Evolutionary conservation across 768 basidiomycete genomes (phyloP).

Genomic region (Russula sp.): DNA sequence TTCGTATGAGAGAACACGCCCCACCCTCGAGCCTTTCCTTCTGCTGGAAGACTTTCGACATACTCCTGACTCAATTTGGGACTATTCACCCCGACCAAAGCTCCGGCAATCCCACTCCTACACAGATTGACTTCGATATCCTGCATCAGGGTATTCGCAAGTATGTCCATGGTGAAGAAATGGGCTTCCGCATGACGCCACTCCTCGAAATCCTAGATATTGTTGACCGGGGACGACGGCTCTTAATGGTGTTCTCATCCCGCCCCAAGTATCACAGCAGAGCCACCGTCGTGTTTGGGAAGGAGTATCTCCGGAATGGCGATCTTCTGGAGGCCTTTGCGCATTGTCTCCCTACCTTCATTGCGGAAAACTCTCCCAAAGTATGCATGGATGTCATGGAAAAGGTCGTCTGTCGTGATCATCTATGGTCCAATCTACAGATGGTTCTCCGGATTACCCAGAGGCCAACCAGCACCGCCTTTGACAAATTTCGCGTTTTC

Average conservation of each 20-base stretch:
- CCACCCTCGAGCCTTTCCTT: constrained; percentile 2
- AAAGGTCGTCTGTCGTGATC: constrained; percentile 2
- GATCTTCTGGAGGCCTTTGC: constrained; percentile 14
- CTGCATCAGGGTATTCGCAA: neutral
- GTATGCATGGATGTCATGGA: neutral
- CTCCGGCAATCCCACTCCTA: neutral
- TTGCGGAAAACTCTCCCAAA: neutral
- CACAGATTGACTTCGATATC: neutral
- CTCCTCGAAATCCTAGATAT: constrained; percentile 16
- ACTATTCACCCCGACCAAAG: neutral
- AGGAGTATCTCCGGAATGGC: constrained; percentile 6
- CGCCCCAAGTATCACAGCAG: constrained; percentile 6
- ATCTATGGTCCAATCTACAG: constrained; percentile 20
- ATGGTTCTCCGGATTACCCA: constrained; percentile 3
- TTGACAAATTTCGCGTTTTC: constrained; percentile 12
- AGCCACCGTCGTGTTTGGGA: constrained; percentile 3
- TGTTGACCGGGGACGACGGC: constrained; percentile 10
- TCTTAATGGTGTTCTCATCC: constrained; percentile 1
- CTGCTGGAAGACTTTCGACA: constrained; percentile 18
- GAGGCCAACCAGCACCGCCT: constrained; percentile 1
- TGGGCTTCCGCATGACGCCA: constrained; percentile 4
- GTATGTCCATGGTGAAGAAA: neutral
- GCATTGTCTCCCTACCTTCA: constrained; percentile 2
- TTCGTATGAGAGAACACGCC: neutral
- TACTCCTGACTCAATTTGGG: constrained; percentile 12